Percentiles rank a stretch among this genome's conserved stretches.
These are phyloP conservation scores for Cyanidiococcus yangmingshanensis DNA, from an alignment of 23 red algal species.

Conservation along the genomic window DNA sequence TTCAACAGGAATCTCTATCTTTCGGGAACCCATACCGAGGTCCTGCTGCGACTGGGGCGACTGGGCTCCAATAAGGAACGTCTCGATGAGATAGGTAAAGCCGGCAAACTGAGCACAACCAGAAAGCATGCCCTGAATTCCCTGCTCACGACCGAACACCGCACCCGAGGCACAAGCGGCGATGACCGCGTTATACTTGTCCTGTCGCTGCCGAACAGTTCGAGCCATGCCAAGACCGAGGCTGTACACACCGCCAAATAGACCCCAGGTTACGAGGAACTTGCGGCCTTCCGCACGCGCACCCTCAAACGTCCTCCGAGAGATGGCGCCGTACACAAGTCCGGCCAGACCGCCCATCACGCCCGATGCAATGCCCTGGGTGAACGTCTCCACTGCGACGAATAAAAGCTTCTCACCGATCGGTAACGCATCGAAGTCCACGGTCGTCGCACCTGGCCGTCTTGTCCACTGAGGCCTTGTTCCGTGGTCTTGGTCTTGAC, in stretches of 20 bases:
- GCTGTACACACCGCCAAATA: constrained; percentile 8
- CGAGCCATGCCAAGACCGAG: neutral
- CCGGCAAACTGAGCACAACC: constrained; percentile 15
- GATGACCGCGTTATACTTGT: constrained; percentile 16
- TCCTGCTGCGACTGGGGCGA: neutral
- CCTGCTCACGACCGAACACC: constrained; percentile 13
- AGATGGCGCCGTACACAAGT: constrained; percentile 1
- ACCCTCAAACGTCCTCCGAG: neutral
- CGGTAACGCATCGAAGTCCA: constrained; percentile 6
- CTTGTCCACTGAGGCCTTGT: too few relatives aligned
- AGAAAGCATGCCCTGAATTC: neutral
- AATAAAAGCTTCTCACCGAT: constrained; percentile 7
- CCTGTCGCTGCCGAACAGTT: neutral
- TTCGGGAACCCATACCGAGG: neutral
- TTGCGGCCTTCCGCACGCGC: constrained; percentile 9
- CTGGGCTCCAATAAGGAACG: neutral
- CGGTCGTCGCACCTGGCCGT: neutral
- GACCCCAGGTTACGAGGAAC: constrained; percentile 9
- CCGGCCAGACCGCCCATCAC: constrained; percentile 8
- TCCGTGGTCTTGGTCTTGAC: neutral
- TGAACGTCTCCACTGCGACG: constrained; percentile 5
- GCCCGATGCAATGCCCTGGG: constrained; percentile 4
- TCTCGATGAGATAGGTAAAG: constrained; percentile 6
- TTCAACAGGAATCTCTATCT: constrained; percentile 10
- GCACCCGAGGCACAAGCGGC: constrained; percentile 3